Base-by-base conservation (phyloP, 176 grass and related monocot genomes). In the Cenchrus fungigraminus region DNA sequence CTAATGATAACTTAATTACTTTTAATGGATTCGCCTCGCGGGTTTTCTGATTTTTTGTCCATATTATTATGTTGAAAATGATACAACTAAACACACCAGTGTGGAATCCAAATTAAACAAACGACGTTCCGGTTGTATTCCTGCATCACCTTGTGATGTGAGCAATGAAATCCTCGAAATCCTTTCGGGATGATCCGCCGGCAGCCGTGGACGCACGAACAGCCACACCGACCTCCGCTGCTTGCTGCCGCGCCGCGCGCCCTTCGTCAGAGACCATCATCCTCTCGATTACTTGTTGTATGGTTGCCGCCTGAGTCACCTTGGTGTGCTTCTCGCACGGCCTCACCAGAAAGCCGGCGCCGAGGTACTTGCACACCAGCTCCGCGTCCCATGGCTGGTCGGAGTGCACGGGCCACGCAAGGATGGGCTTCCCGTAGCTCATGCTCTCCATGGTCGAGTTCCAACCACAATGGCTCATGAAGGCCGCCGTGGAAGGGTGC, bases 401-500 rank as follows among this genome's bases (percentile, higher is more conserved):
- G 0, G 85, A 87, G 58, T 91, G 89, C 85, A 91, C 87, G 0
- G 89, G 85, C 89, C 89, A 91, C 40, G 85, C 80, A 0, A 87
- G 31, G 43, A 71, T 47, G 8, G 79, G 82, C 59, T 90, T 89
- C 17, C 93, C 88, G 65, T 88, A 65, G 86, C 91, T 88, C 54
- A 95, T 44, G 79, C 88, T 90, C 71, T 95, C 93, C 65, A 92
- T 40, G 64, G 83, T 82, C 4, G 93, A 95, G 70, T 95, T 95
- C 93, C 93, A 95, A 9, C 90, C 90, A 32, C 93, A 95, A 72
- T 95, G 90, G 85, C 90, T 95, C 85, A 95, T 81, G 86, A 95
- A 95, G 25, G 77, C 76, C 2, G 81, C 86, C 9, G 83, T 90
- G 12, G 87, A 9, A 13, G 58, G 61, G 67, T 91, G 86, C 3